Base-by-base conservation (phyloP, 192 early-diverging fungal genomes). In the Rhizophagus prolifer region DNA sequence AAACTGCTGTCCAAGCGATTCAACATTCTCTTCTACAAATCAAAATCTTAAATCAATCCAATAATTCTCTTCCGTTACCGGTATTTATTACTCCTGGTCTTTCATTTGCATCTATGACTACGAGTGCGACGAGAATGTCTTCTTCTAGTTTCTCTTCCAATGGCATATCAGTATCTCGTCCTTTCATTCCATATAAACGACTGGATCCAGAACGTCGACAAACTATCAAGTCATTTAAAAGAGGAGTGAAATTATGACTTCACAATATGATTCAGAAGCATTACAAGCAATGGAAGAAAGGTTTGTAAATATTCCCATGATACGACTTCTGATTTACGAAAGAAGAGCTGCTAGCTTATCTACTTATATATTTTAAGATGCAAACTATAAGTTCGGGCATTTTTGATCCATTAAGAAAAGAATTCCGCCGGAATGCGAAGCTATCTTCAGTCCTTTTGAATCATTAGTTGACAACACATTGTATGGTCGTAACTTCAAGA, bases 321-420 rank as follows among this genome's bases (percentile, higher is more conserved):
- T 36, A 36, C 31, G n/a, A 31, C 31, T 5, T 60, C 26, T 34
- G 13, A 28, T 60, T 73, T 16, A 10, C 9, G 31, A 21, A 0
- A 36, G 28, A 60, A 73, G 25, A 28, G 28, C 61, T 59, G 6
- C 60, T 62, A 36, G 31, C n/a, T 73, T 36, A 72, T 9, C n/a
- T 54, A 9, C 8, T 54, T 70, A 58, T 4, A 23, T 58, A 59
- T 73, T 73, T 59, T 73, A 73, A 73, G 71, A 60, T 34, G 54
- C 58, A 38, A 31, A 2, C 30, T 31, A 72, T 34, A 4, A 26
- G 60, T 28, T 72, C 16, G 71, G 71, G 58, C 28, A 23, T 73
- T 73, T 73, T 61, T 0, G 71, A 73, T 38, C 28, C 54, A 73
- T 59, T 25, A 38, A 73, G 28, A 28, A 73, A 73, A 73, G 13